Evolutionary conservation across 805 yeast species (phyloP).

Genomic region (Kluyveromyces aestuarii): DNA sequence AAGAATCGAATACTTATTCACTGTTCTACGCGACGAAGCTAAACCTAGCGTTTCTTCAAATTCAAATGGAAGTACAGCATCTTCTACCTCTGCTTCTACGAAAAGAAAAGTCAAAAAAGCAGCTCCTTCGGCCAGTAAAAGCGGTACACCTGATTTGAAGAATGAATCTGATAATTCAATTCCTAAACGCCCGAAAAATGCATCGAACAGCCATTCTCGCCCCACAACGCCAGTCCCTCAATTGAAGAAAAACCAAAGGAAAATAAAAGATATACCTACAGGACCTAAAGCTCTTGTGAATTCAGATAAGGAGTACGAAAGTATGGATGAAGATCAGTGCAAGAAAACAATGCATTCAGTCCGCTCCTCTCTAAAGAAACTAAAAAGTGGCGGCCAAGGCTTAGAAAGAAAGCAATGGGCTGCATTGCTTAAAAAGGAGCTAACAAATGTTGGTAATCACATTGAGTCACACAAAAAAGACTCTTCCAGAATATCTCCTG

Average conservation of each 20-base stretch:
- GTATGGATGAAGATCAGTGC: slow-evolving; percentile 71
- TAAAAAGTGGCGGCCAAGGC: slow-evolving; percentile 66
- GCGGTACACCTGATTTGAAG: slow-evolving; percentile 11
- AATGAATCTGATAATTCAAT: slow-evolving; percentile 8
- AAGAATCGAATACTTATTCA: slow-evolving; percentile 78
- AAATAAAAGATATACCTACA: slow-evolving; percentile 4
- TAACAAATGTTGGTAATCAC: slow-evolving; percentile 65
- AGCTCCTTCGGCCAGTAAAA: slow-evolving; percentile 19
- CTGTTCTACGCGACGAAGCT: slow-evolving; percentile 55
- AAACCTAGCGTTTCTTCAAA: slow-evolving; percentile 21
- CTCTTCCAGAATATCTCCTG: slow-evolving; percentile 24
- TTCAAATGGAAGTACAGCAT: slow-evolving; percentile 7
- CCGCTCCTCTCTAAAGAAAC: slow-evolving; percentile 51
- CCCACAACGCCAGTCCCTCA: slow-evolving; percentile 3
- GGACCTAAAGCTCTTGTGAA: not conserved
- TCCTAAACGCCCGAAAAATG: slow-evolving; percentile 15
- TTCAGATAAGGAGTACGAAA: slow-evolving; percentile 48
- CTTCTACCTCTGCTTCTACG: slow-evolving; percentile 19
- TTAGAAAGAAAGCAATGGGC: slow-evolving; percentile 75
- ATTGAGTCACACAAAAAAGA: slow-evolving; percentile 37
- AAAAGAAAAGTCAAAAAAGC: slow-evolving; percentile 23
- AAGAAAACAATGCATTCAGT: slow-evolving; percentile 55
- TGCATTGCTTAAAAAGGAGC: slow-evolving; percentile 53
- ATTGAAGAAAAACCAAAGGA: slow-evolving; percentile 1
- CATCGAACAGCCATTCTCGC: slow-evolving; percentile 7